Evolutionary conservation across 345 rosid genomes (phyloP).

Genomic region (Hibiscus syriacus): DNA sequence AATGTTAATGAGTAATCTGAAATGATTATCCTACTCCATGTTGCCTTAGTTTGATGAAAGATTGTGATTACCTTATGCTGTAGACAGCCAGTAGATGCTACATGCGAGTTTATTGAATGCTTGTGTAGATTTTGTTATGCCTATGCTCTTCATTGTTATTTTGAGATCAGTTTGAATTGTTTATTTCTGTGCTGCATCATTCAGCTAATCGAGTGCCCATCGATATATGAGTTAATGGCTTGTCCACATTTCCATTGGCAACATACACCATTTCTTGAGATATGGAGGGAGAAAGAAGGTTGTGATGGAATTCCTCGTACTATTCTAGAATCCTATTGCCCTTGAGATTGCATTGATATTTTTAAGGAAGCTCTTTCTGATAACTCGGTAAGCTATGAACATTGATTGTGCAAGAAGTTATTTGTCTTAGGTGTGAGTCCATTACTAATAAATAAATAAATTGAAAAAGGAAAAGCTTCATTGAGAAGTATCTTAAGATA

Average conservation of each 20-base stretch:
- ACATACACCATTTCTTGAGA: constrained; percentile 51
- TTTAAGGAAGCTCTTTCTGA: constrained; percentile 60
- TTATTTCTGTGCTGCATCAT: constrained; percentile 6
- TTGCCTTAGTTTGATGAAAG: background rate
- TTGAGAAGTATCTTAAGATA: background rate
- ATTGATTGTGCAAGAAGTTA: background rate
- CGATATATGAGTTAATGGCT: constrained; percentile 76
- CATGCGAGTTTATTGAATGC: background rate
- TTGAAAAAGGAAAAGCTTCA: background rate
- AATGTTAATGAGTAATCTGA: background rate
- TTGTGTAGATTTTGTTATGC: background rate
- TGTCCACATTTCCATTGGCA: constrained; percentile 67
- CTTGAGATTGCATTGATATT: constrained; percentile 45
- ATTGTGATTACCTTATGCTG: background rate
- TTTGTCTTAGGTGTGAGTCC: background rate
- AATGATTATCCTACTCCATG: no score
- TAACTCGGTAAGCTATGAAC: constrained; percentile 50
- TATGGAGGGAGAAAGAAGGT: constrained; percentile 63
- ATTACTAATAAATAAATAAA: no score
- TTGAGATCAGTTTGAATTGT: background rate
- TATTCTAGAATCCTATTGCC: constrained; percentile 60
- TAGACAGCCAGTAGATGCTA: background rate
- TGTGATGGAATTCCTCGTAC: constrained; percentile 29
- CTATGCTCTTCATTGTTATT: background rate
- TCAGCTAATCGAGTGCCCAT: constrained; percentile 93